phyloP scores from a whole-genome alignment of 2,329 filamentous ascomycete species.

The Aureobasidium sp. region DNA sequence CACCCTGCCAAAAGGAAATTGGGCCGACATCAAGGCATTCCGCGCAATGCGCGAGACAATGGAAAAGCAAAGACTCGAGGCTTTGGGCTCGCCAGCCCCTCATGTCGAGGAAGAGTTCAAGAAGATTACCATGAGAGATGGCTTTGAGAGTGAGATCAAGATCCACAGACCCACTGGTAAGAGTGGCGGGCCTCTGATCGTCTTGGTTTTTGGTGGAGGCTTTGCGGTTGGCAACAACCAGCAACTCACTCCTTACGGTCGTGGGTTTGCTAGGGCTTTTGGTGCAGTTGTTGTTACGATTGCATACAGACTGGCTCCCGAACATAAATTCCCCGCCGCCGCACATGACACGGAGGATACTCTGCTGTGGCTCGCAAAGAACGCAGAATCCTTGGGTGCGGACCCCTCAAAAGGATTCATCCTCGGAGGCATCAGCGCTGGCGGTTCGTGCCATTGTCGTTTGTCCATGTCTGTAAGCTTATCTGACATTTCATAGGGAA shows the following conservation, averaged over 20 bases:
- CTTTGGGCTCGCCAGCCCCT: slow-evolving; percentile 9
- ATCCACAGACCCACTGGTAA: slow-evolving; percentile 26
- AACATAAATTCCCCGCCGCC: slow-evolving; percentile 41
- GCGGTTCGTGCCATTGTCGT: slow-evolving; percentile 24
- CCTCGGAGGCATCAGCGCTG: slow-evolving; percentile 44
- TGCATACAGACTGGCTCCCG: slow-evolving; percentile 41
- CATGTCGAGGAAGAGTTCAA: slow-evolving; percentile 18
- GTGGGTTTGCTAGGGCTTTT: slow-evolving; percentile 24
- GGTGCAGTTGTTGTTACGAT: slow-evolving; percentile 39
- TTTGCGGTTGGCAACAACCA: slow-evolving; percentile 25
- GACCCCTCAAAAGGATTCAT: slow-evolving; percentile 42
- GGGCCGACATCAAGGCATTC: slow-evolving; percentile 14
- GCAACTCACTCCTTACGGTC: slow-evolving; percentile 23
- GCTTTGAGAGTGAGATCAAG: slow-evolving; percentile 28
- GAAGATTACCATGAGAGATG: slow-evolving; percentile 30
- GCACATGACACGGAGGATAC: slow-evolving; percentile 42
- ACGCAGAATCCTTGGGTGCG: slow-evolving; percentile 35
- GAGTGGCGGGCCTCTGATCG: slow-evolving; percentile 23
- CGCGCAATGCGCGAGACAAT: slow-evolving; percentile 11
- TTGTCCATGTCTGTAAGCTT: neutral
- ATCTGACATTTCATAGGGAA: slow-evolving; percentile 22
- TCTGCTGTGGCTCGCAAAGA: slow-evolving; percentile 38
- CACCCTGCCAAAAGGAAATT: slow-evolving; percentile 13
- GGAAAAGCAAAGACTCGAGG: slow-evolving; percentile 10
- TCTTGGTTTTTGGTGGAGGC: slow-evolving; percentile 26